Conservation (phyloP, 306 rosid species). For the Comarum palustre region DNA sequence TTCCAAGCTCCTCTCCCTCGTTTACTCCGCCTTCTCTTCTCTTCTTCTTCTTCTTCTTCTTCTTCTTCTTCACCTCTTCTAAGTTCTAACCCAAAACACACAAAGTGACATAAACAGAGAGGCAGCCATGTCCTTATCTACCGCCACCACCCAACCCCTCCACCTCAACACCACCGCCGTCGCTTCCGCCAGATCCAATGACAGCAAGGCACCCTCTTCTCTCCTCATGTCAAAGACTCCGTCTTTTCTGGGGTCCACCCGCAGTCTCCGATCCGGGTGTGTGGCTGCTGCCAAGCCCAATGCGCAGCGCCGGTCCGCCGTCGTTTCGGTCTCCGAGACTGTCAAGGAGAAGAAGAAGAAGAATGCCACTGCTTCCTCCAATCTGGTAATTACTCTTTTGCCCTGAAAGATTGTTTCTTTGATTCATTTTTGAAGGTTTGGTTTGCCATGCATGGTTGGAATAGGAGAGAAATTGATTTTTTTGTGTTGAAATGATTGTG, state of each 20-base stretch:
- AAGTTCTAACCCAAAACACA: neutral
- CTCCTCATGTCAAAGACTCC: conserved; percentile 31
- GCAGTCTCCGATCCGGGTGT: conserved; percentile 47
- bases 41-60: conserved; percentile 12
- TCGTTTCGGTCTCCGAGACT: conserved; percentile 59
- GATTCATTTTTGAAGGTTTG: neutral
- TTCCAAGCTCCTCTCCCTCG: conserved; percentile 55
- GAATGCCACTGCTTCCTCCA: conserved; percentile 46
- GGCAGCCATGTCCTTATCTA: conserved; percentile 62
- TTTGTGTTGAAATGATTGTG: neutral
- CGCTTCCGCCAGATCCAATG: conserved; percentile 65
- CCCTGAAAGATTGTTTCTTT: conserved; percentile 6
- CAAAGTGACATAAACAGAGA: neutral
- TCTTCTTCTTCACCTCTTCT: neutral
- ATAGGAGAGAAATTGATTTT: neutral
- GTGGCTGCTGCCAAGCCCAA: conserved; percentile 18
- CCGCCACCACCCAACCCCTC: conserved; percentile 57
- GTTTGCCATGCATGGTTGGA: conserved; percentile 11
- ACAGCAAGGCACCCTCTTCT: conserved; percentile 33
- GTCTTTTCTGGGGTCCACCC: conserved; percentile 70
- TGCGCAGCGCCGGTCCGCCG: conserved; percentile 45
- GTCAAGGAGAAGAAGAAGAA: conserved; percentile 56
- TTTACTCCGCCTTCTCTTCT: conserved; percentile 55
- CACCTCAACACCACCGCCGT: conserved; percentile 43
- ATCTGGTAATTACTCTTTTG: conserved; percentile 46